Conservation (phyloP, 75 land plant species). For the Chamaecyparis obtusa region DNA sequence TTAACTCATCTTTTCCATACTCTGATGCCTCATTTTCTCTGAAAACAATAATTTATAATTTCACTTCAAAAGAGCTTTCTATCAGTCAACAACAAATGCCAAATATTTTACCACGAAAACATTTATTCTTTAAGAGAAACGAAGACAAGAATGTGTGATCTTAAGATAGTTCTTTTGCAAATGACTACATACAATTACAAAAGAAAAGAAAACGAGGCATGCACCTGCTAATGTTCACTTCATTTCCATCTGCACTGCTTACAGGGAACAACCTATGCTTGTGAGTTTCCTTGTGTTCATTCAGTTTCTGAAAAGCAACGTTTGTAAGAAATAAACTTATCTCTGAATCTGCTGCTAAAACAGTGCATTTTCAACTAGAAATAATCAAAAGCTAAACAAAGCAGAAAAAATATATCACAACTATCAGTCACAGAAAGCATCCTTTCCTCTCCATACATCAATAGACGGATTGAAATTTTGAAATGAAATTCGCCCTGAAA, state of each 20-base stretch:
- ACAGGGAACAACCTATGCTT: neutral
- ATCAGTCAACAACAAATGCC: neutral
- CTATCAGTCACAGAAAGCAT: neutral
- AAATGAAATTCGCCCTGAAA: slow-evolving; percentile 95
- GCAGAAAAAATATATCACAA: neutral
- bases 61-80: neutral
- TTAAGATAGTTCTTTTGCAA: neutral
- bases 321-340: neutral
- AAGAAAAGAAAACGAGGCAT: neutral
- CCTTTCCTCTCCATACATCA: slow-evolving; percentile 58
- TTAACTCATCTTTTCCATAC: neutral
- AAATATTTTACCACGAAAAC: neutral
- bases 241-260: neutral
- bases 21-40: slow-evolving; percentile 9
- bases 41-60: neutral
- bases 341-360: neutral
- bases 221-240: neutral
- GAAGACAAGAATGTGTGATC: neutral
- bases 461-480: slow-evolving; percentile 85
- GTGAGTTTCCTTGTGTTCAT: slow-evolving; percentile 25
- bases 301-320: slow-evolving; percentile 57
- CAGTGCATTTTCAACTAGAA: neutral
- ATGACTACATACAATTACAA: neutral
- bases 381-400: neutral
- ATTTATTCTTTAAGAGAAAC: neutral